Percentiles rank a stretch among this genome's conserved stretches.
These are phyloP conservation scores for Alternaria incomplexa DNA, from an alignment of 2,329 filamentous ascomycete species.

Conservation along the genomic window DNA sequence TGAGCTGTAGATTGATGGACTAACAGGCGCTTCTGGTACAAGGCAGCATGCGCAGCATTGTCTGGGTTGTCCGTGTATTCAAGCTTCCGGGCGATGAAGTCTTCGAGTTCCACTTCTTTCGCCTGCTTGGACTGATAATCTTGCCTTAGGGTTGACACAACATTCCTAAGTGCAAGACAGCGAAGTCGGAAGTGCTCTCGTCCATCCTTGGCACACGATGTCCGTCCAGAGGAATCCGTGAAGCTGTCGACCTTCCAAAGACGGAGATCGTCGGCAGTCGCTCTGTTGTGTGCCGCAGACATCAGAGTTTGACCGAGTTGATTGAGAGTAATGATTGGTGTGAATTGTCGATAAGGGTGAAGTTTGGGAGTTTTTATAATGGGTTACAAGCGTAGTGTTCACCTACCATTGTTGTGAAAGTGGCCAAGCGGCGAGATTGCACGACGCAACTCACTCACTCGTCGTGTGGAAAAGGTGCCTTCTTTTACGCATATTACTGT, in stretches of 20 bases:
- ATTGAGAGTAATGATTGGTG: background rate
- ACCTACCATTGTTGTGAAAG: background rate
- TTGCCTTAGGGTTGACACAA: background rate
- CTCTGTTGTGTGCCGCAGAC: background rate
- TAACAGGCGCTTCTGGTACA: background rate
- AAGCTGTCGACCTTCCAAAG: background rate
- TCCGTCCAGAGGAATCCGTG: background rate
- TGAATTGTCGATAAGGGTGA: background rate
- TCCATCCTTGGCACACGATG: background rate
- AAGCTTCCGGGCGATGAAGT: background rate
- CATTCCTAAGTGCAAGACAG: background rate
- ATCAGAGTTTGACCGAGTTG: background rate
- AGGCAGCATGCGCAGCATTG: background rate
- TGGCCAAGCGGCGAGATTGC: background rate
- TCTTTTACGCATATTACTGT: background rate
- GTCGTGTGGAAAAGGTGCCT: background rate
- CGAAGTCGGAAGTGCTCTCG: background rate
- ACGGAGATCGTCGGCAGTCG: background rate
- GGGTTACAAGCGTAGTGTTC: background rate
- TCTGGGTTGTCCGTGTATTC: background rate
- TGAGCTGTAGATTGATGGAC: background rate
- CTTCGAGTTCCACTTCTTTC: background rate
- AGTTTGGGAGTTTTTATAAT: background rate
- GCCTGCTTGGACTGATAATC: background rate
- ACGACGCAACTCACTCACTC: background rate